A percentile compares a stretch with the other conserved stretches of the same genome.
These are phyloP conservation scores for Wickerhamiella slavikovae DNA, from an alignment of 805 yeast species.

Conservation along the genomic window DNA sequence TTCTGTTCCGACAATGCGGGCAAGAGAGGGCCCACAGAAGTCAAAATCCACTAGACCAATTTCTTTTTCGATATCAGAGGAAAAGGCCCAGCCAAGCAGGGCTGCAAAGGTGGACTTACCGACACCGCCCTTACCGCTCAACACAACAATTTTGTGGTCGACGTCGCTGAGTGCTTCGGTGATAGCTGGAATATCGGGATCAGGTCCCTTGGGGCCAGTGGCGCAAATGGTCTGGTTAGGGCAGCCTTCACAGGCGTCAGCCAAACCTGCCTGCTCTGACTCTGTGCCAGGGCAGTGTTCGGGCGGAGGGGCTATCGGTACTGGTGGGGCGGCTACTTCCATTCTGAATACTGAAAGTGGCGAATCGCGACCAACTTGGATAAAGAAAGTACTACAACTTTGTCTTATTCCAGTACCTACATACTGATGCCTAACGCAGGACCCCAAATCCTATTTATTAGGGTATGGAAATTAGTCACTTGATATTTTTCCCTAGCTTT, in stretches of 20 bases:
- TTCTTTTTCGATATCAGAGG: constrained; percentile 52
- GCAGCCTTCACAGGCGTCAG: constrained; percentile 87
- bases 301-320: constrained; percentile 74
- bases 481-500: too few species aligned
- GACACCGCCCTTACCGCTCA: constrained; percentile 60
- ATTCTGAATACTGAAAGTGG: too few species aligned
- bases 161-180: constrained; percentile 40
- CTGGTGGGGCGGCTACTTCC: too few species aligned
- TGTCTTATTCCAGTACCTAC: too few species aligned
- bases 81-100: constrained; percentile 91
- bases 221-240: constrained; percentile 85
- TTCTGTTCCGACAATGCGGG: constrained; percentile 81
- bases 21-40: constrained; percentile 94
- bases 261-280: constrained; percentile 79
- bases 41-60: constrained; percentile 95
- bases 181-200: constrained; percentile 71
- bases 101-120: constrained; percentile 94
- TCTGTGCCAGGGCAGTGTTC: constrained; percentile 99
- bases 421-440: too few species aligned
- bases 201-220: constrained; percentile 71
- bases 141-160: constrained; percentile 59
- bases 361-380: too few species aligned
- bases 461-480: too few species aligned
- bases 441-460: too few species aligned
- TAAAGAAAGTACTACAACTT: too few species aligned